These are phyloP conservation scores for Calonectria fujianensis DNA, from an alignment of 2,329 filamentous ascomycete species.

Conservation along the genomic window DNA sequence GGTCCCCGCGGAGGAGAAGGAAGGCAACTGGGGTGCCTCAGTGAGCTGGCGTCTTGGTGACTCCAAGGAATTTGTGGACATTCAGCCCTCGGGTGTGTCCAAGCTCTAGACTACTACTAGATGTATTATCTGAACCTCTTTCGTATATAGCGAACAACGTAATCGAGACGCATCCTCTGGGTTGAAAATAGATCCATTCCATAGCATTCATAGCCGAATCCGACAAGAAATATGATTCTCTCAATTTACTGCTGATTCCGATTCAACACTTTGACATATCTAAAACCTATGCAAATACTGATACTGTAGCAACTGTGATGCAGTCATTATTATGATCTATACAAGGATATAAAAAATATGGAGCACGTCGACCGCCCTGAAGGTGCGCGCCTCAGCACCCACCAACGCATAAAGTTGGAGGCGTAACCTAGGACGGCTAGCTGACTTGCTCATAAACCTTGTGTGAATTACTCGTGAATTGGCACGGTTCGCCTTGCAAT, in stretches of 20 bases:
- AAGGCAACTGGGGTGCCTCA: slow-evolving; percentile 54
- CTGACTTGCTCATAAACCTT: background rate
- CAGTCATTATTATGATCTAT: background rate
- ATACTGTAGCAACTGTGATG: no score
- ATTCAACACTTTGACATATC: background rate
- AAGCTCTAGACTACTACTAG: slow-evolving; percentile 40
- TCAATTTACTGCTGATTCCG: background rate
- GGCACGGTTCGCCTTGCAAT: background rate
- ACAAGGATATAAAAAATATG: background rate
- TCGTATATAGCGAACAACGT: slow-evolving; percentile 1
- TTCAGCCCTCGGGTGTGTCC: slow-evolving; percentile 27
- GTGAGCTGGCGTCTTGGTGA: slow-evolving; percentile 64
- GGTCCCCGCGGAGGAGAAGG: slow-evolving; percentile 45
- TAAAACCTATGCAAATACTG: background rate
- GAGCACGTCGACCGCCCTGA: background rate
- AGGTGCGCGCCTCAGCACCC: background rate
- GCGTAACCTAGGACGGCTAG: background rate
- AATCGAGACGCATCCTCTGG: slow-evolving; percentile 11
- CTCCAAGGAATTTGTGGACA: slow-evolving; percentile 52
- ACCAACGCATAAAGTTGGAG: background rate
- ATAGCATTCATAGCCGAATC: slow-evolving; percentile 16
- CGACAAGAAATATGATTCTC: background rate
- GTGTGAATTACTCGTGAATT: background rate
- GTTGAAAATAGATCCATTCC: slow-evolving; percentile 1
- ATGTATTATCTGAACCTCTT: slow-evolving; percentile 12